A percentile compares a stretch with the other conserved stretches of the same genome.
Conservation (phyloP, 1,284 basidiomycete genomes). For the Coriolopsis trogii region DNA sequence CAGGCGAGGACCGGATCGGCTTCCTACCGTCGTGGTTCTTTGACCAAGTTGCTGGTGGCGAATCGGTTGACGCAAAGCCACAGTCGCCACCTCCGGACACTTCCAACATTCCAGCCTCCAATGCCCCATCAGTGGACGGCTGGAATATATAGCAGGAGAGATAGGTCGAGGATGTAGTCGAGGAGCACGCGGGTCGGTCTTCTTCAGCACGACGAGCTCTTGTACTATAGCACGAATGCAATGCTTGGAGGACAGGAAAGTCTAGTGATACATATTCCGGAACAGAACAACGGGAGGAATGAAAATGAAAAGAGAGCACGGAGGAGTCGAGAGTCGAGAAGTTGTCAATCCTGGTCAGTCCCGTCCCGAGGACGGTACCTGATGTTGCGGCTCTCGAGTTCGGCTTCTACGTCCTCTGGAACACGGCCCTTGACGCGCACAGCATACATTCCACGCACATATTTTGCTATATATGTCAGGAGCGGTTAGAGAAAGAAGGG, state of each 20-base stretch:
- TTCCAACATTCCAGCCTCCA: no score
- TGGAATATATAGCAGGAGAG: no score
- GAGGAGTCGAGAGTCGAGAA: background rate
- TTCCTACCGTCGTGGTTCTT: conserved; percentile 75
- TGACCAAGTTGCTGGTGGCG: conserved; percentile 1
- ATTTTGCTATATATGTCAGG: conserved; percentile 62
- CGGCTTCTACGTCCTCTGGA: conserved; percentile 84
- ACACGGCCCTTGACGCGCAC: conserved; percentile 86
- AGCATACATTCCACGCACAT: conserved; percentile 86
- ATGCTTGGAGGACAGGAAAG: no score
- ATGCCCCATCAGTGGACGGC: no score
- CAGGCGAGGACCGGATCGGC: conserved; percentile 71
- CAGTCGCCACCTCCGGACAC: no score
- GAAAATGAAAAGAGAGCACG: background rate
- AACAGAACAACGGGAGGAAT: background rate
- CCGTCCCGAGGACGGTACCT: conserved; percentile 81
- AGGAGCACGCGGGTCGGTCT: no score
- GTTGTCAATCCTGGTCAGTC: conserved; percentile 61
- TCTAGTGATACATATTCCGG: no score
- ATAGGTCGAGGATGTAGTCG: no score
- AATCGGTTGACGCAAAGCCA: no score
- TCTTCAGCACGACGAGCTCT: no score
- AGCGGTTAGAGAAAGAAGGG: background rate
- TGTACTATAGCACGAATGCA: no score
- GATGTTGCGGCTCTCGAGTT: conserved; percentile 74